Evolutionary conservation across 129 eudicot genomes (phyloP), one percentile per base, ranked within the genome.

Genomic region (Helianthus tuberosus): DNA sequence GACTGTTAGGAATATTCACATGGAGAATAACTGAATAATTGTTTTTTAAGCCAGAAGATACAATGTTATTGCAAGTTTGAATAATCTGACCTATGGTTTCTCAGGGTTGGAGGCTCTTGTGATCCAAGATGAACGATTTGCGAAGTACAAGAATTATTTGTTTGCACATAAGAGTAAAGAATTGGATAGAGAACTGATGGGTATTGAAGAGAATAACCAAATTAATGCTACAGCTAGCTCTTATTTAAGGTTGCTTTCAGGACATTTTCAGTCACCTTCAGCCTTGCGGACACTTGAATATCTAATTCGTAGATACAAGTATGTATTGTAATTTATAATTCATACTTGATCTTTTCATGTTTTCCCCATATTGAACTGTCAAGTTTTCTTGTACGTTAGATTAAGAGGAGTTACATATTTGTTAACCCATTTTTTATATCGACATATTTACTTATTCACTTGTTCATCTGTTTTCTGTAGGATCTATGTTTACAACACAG

Each of bases 221-320:
- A 86, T 94, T 15, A 80, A 86, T 72, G 82, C 76, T 46, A 80
- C 96, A 9, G 84, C 88, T 63, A 71, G 69, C 62, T 88, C 93
- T 11, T 94, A 90, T 76, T 68, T 94, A 70, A 72, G 91, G 80
- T 71, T 94, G 61, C 71, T 94, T 20, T 91, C 98, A 0, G 98
- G 98, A 69, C 69, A 88, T 76, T 80, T 94, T 38, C 79, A 82
- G 63, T 71, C 74, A 48, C 79, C 80, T 53, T 84, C 96, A 20
- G 89, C 97, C 6, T 64, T 85, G 27, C 84, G 82, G 84, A 90
- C 97, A 5, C 71, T 94, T 5, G 98, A 94, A 86, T 94, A 90
- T 79, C 83, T 94, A 72, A 86, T 94, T 36, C 97, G 97, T 70
- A 83, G 98, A 86, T 94, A 88, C 88, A 90, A 90, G 96, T 92